These are phyloP conservation scores for Nemania bipapillata DNA, from an alignment of 2,329 filamentous ascomycete species.

Conservation along the genomic window DNA sequence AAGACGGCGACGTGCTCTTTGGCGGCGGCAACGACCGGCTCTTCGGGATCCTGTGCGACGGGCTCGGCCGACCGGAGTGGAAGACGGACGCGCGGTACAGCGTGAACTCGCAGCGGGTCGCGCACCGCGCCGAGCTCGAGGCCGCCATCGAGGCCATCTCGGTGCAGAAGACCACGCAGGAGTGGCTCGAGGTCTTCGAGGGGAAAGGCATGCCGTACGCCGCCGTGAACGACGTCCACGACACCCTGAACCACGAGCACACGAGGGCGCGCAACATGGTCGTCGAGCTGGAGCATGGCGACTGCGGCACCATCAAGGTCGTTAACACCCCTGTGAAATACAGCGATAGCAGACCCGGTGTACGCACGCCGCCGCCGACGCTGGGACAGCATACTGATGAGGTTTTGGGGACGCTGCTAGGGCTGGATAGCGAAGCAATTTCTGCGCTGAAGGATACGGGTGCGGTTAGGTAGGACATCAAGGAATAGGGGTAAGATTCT, in stretches of 20 bases:
- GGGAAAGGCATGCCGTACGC: slow-evolving; percentile 95
- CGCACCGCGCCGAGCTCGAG: slow-evolving; percentile 81
- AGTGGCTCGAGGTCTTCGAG: slow-evolving; percentile 89
- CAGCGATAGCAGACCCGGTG: slow-evolving; percentile 80
- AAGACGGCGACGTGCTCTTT: slow-evolving; percentile 75
- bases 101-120: slow-evolving; percentile 71
- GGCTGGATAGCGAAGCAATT: slow-evolving; percentile 69
- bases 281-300: slow-evolving; percentile 81
- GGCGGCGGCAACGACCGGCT: slow-evolving; percentile 78
- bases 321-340: slow-evolving; percentile 96
- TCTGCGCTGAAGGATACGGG: slow-evolving; percentile 71
- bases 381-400: slow-evolving; percentile 89
- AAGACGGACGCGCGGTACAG: slow-evolving; percentile 68
- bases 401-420: slow-evolving; percentile 72
- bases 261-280: slow-evolving; percentile 90
- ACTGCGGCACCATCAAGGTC: slow-evolving; percentile 86
- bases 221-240: slow-evolving; percentile 91
- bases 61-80: slow-evolving; percentile 68
- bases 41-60: slow-evolving; percentile 72
- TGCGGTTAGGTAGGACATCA: slow-evolving; percentile 64
- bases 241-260: slow-evolving; percentile 84
- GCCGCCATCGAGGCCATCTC: slow-evolving; percentile 80
- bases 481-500: background rate
- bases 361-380: slow-evolving; percentile 82
- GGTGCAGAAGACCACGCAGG: slow-evolving; percentile 78